Base-by-base conservation (phyloP, 2,329 filamentous ascomycete genomes). In the Ophiostoma triangulosporum region DNA sequence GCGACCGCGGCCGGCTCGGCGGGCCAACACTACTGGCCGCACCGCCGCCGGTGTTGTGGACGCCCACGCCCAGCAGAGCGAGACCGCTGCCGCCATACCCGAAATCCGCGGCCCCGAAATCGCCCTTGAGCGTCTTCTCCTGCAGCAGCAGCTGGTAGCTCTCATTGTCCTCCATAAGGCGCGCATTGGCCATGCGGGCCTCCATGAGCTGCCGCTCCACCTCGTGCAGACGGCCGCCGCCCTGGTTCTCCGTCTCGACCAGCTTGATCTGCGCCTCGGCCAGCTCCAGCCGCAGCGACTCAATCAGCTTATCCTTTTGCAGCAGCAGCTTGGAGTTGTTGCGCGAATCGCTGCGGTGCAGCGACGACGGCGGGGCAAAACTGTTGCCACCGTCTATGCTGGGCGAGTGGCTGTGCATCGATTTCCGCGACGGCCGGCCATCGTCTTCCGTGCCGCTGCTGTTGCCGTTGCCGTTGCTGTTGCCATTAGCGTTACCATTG, bases 91-190 rank as follows among this genome's bases (percentile, higher is more conserved):
- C 71, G 71, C 78, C 77, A 62, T 81, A 84, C 71, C 87, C 81
- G 66, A 95, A 88, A 63, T 91, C 86, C 61, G 78, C 85, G 64
- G 85, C 88, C 63, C 79, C 78, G 65, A 96, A 91, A 64, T 97
- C 91, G 29, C 93, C 93, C 64, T 94, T 95, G 55, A 98, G 77
- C 1, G 93, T 97, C 74, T 89, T 91, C 68, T 97, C 90, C 64
- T 89, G 88, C 24, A 98, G 80, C 17, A 98, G 80, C 35, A 97
- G 78, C 69, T 97, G 91, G 69, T 95, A 98, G 69, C 89, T 95
- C 69, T 98, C 93, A 63, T 97, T 97, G 68, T 98, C 93, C 70
- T 98, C 93, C 86, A 96, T 93, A 58, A 98, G 74, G 46, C 90
- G 81, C 54, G 93, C 93, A 65, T 97, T 98, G 60, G 89, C 86